Conservation (phyloP, 2,329 filamentous ascomycete species). For the Thielaviopsis euricoi region DNA sequence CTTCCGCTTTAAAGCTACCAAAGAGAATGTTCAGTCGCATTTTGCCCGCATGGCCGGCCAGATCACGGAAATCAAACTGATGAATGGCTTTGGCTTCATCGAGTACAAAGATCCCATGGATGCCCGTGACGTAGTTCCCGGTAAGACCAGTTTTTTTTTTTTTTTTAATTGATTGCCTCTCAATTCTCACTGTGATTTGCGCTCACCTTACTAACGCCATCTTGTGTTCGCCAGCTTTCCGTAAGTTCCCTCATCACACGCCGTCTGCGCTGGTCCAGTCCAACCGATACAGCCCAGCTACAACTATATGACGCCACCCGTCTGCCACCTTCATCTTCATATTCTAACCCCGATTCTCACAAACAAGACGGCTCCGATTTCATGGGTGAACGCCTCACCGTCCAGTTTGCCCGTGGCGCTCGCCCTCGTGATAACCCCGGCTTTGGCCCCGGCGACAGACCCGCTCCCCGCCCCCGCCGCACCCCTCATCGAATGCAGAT, state of each 20-base stretch:
- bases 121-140: slow-evolving; percentile 93
- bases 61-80: slow-evolving; percentile 97
- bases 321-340: no score
- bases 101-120: slow-evolving; percentile 99
- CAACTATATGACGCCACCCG: not conserved
- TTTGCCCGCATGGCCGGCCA: slow-evolving; percentile 95
- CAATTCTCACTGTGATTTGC: not conserved
- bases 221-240: slow-evolving; percentile 32
- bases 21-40: slow-evolving; percentile 89
- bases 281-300: not conserved
- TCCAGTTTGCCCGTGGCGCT: slow-evolving; percentile 91
- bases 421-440: slow-evolving; percentile 32
- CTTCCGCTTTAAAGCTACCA: slow-evolving; percentile 52
- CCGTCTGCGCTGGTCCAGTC: not conserved
- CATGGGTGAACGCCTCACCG: slow-evolving; percentile 92
- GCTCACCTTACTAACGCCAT: not conserved
- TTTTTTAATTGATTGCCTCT: slow-evolving; percentile 10
- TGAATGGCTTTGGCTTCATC: slow-evolving; percentile 99
- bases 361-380: slow-evolving; percentile 82
- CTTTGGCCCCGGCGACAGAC: slow-evolving; percentile 37
- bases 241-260: slow-evolving; percentile 28
- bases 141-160: no score
- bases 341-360: slow-evolving; percentile 9
- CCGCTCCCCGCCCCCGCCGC: slow-evolving; percentile 63
- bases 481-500: slow-evolving; percentile 96